These are phyloP conservation scores for Kwoniella pini DNA, from an alignment of 768 basidiomycete genomes.

Conservation along the genomic window DNA sequence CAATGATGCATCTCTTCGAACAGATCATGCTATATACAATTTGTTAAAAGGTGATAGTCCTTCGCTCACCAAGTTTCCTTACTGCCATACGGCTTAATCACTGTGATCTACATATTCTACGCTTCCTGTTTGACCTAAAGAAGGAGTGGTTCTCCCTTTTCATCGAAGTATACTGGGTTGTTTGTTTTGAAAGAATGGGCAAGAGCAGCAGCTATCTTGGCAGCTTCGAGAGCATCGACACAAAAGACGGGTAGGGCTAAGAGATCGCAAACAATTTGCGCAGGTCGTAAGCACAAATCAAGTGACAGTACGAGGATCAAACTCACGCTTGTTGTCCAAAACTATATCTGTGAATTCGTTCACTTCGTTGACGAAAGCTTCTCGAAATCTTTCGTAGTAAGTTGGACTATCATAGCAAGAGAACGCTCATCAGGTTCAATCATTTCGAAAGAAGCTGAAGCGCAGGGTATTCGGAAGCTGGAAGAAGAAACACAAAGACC, in stretches of 20 bases:
- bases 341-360: constrained; percentile 25
- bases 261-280: too few species aligned
- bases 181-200: constrained; percentile 24
- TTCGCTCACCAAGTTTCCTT: too few species aligned
- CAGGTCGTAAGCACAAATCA: too few species aligned
- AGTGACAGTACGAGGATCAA: too few species aligned
- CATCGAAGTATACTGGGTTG: constrained; percentile 26
- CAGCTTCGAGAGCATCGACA: constrained; percentile 27
- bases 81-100: not conserved
- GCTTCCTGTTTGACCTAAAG: not conserved
- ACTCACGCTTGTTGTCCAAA: constrained; percentile 33
- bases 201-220: constrained; percentile 31
- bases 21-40: too few species aligned
- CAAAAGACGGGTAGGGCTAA: constrained; percentile 20
- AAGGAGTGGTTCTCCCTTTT: constrained; percentile 24
- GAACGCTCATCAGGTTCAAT: too few species aligned
- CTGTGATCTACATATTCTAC: not conserved
- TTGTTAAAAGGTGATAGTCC: too few species aligned
- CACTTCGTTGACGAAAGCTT: constrained; percentile 35
- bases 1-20: too few species aligned
- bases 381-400: constrained; percentile 31
- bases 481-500: not conserved
- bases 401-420: constrained; percentile 22
- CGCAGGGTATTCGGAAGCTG: not conserved
- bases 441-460: too few species aligned